These are phyloP conservation scores for Fusarium algeriense DNA, from an alignment of 2,329 filamentous ascomycete species.

Conservation along the genomic window DNA sequence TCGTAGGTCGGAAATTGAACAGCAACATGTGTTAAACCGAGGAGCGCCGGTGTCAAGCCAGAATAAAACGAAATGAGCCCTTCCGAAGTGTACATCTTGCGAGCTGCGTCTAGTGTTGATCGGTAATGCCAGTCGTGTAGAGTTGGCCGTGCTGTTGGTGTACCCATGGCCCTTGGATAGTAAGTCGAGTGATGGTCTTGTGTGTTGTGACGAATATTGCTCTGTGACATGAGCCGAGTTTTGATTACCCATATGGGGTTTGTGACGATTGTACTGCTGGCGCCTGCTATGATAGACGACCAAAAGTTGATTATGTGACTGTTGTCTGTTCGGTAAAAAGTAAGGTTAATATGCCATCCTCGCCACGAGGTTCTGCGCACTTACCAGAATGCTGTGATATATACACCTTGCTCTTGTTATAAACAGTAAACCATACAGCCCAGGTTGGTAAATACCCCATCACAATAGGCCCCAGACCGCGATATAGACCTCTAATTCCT, in stretches of 20 bases:
- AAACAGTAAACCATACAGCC: conserved; percentile 98
- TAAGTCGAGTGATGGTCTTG: conserved; percentile 58
- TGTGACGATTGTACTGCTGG: conserved; percentile 91
- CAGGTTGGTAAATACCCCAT: conserved; percentile 96
- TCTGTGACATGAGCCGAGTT: conserved; percentile 96
- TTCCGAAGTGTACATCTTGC: conserved; percentile 95
- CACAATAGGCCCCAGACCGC: conserved; percentile 93
- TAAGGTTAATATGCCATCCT: conserved; percentile 24
- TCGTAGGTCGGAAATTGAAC: conserved; percentile 98
- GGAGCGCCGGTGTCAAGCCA: conserved; percentile 88
- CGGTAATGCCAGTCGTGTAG: conserved; percentile 91
- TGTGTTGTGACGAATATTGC: conserved; percentile 58
- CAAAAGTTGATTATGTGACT: conserved; percentile 84
- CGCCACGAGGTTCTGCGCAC: conserved; percentile 15
- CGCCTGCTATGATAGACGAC: conserved; percentile 91
- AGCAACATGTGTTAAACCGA: conserved; percentile 93
- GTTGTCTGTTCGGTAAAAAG: conserved; percentile 67
- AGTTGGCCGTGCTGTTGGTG: conserved; percentile 66
- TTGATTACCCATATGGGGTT: conserved; percentile 99
- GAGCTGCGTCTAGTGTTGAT: conserved; percentile 89
- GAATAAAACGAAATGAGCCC: conserved; percentile 94
- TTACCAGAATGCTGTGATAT: conserved; percentile 75
- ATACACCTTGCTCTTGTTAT: conserved; percentile 86
- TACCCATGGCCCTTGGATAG: conserved; percentile 63
- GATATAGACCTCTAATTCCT: conserved; percentile 89